Evolutionary conservation across 306 rosid species (phyloP).

Genomic region (Echinosophora koreensis): DNA sequence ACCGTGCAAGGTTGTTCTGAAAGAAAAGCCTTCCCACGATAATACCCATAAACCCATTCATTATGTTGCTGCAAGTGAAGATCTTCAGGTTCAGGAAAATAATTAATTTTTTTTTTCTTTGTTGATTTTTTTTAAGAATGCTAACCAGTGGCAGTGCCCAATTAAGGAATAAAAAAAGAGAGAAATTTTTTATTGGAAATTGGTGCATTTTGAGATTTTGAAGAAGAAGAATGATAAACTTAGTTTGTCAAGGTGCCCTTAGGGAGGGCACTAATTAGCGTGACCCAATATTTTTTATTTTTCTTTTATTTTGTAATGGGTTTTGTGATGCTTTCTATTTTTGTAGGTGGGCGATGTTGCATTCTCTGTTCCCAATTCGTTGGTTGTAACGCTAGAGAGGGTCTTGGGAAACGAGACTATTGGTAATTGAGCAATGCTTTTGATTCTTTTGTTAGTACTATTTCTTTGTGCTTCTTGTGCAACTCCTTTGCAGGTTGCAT

Average conservation of each 20-base stretch:
- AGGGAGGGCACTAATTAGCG: no score
- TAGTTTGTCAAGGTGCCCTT: no score
- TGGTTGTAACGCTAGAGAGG: constrained; percentile 93
- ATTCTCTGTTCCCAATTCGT: constrained; percentile 82
- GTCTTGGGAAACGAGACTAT: constrained; percentile 92
- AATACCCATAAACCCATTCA: constrained; percentile 71
- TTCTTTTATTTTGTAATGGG: background rate
- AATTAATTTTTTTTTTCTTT: no score
- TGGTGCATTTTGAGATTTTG: no score
- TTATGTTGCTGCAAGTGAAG: constrained; percentile 90
- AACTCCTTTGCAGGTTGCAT: background rate
- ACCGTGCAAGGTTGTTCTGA: constrained; percentile 82
- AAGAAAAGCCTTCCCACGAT: constrained; percentile 69
- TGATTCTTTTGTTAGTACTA: constrained; percentile 22
- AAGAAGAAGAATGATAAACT: no score
- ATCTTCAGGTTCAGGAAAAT: constrained; percentile 69
- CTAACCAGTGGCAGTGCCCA: no score
- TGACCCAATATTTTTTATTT: no score
- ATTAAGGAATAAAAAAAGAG: no score
- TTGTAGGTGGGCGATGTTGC: constrained; percentile 90
- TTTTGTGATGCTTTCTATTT: constrained; percentile 8
- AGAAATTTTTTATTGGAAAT: no score
- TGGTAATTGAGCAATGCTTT: constrained; percentile 70
- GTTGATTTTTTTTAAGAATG: no score
- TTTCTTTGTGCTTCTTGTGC: constrained; percentile 1